A percentile compares a stretch with the other conserved stretches of the same genome.
Conservation (phyloP, 176 grass and related monocot species). For the Elymus sibiricus region DNA sequence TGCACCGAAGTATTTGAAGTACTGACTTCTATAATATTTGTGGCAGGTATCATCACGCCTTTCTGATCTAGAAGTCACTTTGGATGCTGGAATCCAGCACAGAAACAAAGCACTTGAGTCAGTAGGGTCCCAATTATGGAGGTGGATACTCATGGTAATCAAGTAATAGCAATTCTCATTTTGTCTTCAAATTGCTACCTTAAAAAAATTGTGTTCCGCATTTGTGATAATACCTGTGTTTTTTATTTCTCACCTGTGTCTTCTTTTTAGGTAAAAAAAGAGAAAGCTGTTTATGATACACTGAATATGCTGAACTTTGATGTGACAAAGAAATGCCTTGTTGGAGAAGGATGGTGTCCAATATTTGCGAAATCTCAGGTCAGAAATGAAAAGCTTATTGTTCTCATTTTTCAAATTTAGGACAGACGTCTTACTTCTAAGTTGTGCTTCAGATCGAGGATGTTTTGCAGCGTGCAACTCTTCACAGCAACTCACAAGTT, state of each 20-base stretch:
- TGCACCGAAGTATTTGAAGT: background rate
- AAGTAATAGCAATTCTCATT: slow-evolving; percentile 26
- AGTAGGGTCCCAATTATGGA: slow-evolving; percentile 86
- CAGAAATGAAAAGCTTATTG: slow-evolving; percentile 15
- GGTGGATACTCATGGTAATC: slow-evolving; percentile 96
- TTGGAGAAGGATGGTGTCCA: slow-evolving; percentile 99
- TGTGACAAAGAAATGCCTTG: slow-evolving; percentile 99
- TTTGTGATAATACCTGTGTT: background rate
- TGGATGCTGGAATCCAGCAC: slow-evolving; percentile 93
- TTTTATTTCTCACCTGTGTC: slow-evolving; percentile 17
- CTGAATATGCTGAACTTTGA: slow-evolving; percentile 98
- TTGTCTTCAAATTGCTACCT: background rate
- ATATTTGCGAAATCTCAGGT: slow-evolving; percentile 98
- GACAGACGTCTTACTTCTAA: slow-evolving; percentile 25
- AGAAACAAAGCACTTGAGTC: slow-evolving; percentile 96
- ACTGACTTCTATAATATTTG: slow-evolving; percentile 9
- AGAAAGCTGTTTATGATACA: slow-evolving; percentile 99
- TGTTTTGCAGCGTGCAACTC: slow-evolving; percentile 79
- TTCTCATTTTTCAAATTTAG: background rate
- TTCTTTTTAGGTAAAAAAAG: slow-evolving; percentile 79
- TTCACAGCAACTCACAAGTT: slow-evolving; percentile 97
- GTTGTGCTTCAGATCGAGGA: slow-evolving; percentile 74
- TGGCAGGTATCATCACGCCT: slow-evolving; percentile 78
- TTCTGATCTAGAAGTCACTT: slow-evolving; percentile 84
- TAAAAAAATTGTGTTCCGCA: background rate